Conservation (phyloP, 2,329 filamentous ascomycete species). For the Thelonectria discophora region DNA sequence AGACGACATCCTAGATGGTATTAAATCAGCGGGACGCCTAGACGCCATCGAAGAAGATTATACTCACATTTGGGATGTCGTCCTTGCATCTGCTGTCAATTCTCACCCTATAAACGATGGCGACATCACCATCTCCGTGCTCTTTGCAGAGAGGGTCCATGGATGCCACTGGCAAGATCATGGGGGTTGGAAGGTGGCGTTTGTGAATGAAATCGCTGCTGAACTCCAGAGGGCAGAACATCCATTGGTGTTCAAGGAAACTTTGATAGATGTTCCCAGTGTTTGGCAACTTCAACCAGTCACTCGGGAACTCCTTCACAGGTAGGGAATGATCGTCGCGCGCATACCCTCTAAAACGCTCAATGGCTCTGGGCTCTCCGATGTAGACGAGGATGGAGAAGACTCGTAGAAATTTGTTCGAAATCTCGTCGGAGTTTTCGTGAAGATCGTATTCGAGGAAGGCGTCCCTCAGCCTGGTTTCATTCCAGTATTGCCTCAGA, state of each 20-base stretch:
- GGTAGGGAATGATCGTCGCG: constrained; percentile 8
- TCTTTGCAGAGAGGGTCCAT: background rate
- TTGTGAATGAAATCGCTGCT: background rate
- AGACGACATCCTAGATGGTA: constrained; percentile 11
- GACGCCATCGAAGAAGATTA: background rate
- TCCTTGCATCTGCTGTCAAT: constrained; percentile 4
- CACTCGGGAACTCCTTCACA: background rate
- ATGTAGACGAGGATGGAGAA: constrained; percentile 18
- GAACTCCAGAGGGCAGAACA: constrained; percentile 21
- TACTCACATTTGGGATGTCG: background rate
- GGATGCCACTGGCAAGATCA: constrained; percentile 15
- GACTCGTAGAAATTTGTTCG: background rate
- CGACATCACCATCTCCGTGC: background rate
- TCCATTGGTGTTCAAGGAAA: constrained; percentile 25
- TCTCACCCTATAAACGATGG: constrained; percentile 1
- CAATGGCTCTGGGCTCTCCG: background rate
- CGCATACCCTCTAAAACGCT: background rate
- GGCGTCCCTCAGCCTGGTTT: background rate
- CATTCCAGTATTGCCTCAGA: background rate
- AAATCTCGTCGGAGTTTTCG: background rate
- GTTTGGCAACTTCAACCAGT: background rate
- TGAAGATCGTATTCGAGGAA: background rate
- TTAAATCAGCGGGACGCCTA: background rate
- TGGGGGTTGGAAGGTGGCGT: background rate
- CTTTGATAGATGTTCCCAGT: background rate